phyloP scores from a whole-genome alignment of 495 filamentous ascomycete genomes.

The Aspergillus ostianus region DNA sequence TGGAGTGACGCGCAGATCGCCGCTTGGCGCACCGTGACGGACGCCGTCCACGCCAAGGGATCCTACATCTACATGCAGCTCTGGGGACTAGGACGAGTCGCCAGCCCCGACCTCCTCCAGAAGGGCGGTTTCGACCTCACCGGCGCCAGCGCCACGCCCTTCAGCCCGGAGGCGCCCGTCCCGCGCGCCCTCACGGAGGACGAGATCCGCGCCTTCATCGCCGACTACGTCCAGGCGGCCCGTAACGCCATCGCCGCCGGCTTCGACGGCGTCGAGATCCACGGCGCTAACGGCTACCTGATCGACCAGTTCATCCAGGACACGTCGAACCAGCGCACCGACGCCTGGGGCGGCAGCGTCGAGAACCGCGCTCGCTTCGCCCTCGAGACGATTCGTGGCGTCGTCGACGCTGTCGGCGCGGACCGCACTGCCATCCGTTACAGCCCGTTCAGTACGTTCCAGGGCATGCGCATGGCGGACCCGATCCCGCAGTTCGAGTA shows the following conservation, averaged over 20 bases:
- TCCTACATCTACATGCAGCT: constrained; percentile 50
- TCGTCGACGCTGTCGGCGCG: constrained; percentile 59
- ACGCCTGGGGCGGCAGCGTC: constrained; percentile 65
- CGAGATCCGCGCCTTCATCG: constrained; percentile 57
- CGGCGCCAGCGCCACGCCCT: constrained; percentile 43
- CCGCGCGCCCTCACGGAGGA: constrained; percentile 52
- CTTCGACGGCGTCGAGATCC: constrained; percentile 66
- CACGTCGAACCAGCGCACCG: constrained; percentile 58
- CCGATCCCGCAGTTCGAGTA: constrained; percentile 59
- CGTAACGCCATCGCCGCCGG: constrained; percentile 59
- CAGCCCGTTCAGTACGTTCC: constrained; percentile 58
- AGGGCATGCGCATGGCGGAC: constrained; percentile 64
- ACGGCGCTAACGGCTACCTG: constrained; percentile 72
- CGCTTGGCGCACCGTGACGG: constrained; percentile 47
- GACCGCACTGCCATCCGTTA: constrained; percentile 57
- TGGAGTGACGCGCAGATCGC: constrained; percentile 41
- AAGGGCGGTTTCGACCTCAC: constrained; percentile 21
- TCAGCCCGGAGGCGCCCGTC: background rate
- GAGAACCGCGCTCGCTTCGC: constrained; percentile 63
- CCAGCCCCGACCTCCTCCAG: constrained; percentile 36
- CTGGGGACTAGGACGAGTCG: constrained; percentile 59
- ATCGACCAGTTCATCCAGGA: constrained; percentile 73
- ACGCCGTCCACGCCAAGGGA: constrained; percentile 51
- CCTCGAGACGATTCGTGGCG: constrained; percentile 58
- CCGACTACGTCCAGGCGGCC: constrained; percentile 58